Base-by-base conservation (phyloP, 805 yeast genomes). In the Scheffersomyces spartinae region DNA sequence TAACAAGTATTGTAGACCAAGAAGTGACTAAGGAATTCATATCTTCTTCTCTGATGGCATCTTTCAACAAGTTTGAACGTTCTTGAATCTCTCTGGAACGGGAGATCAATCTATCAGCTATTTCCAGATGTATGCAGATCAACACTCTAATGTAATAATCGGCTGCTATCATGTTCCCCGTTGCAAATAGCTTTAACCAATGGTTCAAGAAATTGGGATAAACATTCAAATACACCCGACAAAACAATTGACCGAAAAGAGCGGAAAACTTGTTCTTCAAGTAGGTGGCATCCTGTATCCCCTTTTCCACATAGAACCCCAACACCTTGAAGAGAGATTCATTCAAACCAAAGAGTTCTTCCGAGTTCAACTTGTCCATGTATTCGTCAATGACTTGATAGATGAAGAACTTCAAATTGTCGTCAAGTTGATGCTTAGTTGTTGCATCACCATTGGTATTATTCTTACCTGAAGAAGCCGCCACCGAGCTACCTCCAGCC, bases 41-140 rank as follows among this genome's bases (percentile, higher is more conserved):
- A 47, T 85, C 96, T 26, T 71, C 64, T 8, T 64, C 62, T 49
- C 99, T 68, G 38, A 91, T 77, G 14, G 70, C 61, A 50, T 91
- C 99, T 45, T 91, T 91, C 33, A 91, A 60, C 22, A 58, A 52
- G 38, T 68, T 77, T 48, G 80, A 82, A 40, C 82, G 69, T 23
- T 74, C 75, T 23, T 68, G 69, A 9, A 64, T 49, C 13, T 68
- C 69, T 36, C 71, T 71, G 11, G 78, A 71, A 40, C 94, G 70
- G 17, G 74, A 55, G 35, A 85, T 79, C 37, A 86, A 67, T 45
- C 81, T 91, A 48, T 91, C 98, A 17, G 94, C 98, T 38, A 91
- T 84, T 52, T 86, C 95, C 15, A 76, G 75, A 48, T 91, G 96
- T 32, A 91, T 72, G 16, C 79, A 70, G 21, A 74, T 50, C 31